phyloP scores from a whole-genome alignment of 306 rosid species.

The Ochetophila trinervis region DNA sequence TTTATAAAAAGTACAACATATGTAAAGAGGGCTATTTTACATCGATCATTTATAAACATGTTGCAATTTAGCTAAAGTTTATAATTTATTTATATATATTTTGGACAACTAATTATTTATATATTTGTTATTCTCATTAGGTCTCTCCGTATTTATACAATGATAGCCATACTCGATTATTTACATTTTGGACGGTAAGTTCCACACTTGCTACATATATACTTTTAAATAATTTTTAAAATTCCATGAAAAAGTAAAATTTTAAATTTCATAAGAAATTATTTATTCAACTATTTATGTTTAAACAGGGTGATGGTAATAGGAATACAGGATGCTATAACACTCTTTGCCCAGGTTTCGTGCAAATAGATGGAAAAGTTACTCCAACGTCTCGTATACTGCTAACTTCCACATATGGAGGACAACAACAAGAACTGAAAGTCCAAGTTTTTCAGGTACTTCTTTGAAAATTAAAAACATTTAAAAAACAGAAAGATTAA shows the following conservation, averaged over 20 bases:
- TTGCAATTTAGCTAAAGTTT: too few species aligned
- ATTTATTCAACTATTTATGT: background rate
- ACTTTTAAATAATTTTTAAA: too few species aligned
- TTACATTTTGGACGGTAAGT: conserved; percentile 17
- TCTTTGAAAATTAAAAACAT: background rate
- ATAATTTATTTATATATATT: too few species aligned
- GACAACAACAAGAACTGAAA: background rate
- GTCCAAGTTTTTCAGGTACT: conserved; percentile 8
- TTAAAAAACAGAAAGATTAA: background rate
- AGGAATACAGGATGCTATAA: conserved; percentile 1
- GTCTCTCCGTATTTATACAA: background rate
- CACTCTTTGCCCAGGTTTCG: conserved; percentile 8
- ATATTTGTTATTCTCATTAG: background rate
- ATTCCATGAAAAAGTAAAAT: too few species aligned
- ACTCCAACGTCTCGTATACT: background rate
- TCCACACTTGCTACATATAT: too few species aligned
- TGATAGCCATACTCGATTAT: background rate
- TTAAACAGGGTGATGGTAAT: conserved; percentile 16
- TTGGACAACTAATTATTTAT: too few species aligned
- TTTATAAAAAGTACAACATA: too few species aligned
- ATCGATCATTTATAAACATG: too few species aligned
- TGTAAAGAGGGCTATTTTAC: too few species aligned
- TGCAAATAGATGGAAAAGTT: background rate
- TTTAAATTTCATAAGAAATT: too few species aligned
- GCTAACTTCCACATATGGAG: conserved; percentile 3